phyloP scores from a whole-genome alignment of 257 asterid genomes.

The Ilex asprella region DNA sequence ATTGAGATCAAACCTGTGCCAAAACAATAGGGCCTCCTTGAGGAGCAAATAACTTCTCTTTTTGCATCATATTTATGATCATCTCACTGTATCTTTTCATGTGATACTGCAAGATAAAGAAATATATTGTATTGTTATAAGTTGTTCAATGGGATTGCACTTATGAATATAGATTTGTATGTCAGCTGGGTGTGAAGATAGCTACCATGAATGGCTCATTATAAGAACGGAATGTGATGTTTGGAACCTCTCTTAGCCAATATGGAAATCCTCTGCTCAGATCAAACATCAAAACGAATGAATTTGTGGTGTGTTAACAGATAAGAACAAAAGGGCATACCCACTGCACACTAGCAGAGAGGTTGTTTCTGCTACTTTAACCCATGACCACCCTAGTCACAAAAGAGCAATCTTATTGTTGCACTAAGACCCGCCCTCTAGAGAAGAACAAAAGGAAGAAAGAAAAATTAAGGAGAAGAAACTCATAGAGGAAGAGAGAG shows the following conservation, averaged over 20 bases:
- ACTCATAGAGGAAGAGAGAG: background rate
- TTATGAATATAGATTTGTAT: background rate
- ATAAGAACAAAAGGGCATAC: no score
- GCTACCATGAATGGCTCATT: conserved; percentile 83
- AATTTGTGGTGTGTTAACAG: no score
- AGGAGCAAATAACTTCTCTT: conserved; percentile 70
- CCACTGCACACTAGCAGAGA: no score
- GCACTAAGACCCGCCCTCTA: no score
- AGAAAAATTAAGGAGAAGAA: background rate
- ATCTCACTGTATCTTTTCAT: conserved; percentile 64
- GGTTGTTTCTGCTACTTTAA: no score
- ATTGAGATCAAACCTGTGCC: conserved; percentile 51
- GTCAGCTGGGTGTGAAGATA: background rate
- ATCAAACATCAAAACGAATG: background rate
- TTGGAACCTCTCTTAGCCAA: conserved; percentile 68
- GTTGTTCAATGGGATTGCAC: background rate
- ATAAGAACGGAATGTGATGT: conserved; percentile 71
- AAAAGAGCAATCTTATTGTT: no score
- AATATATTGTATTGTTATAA: background rate
- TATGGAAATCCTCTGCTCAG: conserved; percentile 76
- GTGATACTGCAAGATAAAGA: conserved; percentile 38
- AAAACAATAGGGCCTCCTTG: conserved; percentile 96
- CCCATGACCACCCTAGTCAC: no score
- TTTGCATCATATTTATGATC: conserved; percentile 48
- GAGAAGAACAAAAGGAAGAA: background rate